These are phyloP conservation scores for Neonectria magnoliae DNA, from an alignment of 2,329 filamentous ascomycete species.

Conservation along the genomic window DNA sequence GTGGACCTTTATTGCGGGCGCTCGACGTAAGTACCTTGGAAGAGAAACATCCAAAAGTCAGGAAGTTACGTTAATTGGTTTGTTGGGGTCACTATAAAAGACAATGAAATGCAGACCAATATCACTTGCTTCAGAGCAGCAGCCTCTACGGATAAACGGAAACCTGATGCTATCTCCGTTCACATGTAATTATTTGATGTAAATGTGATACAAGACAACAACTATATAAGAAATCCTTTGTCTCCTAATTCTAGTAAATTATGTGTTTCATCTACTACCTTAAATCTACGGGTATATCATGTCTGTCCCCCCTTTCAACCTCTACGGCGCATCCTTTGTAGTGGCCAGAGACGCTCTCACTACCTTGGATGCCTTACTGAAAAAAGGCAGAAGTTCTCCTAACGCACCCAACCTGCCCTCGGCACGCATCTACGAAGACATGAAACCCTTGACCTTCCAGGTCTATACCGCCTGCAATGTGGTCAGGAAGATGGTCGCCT, in stretches of 20 bases:
- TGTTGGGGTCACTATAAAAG: neutral
- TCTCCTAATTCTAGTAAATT: neutral
- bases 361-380: neutral
- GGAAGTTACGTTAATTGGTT: neutral
- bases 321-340: neutral
- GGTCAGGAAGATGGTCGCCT: constrained; percentile 24
- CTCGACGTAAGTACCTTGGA: neutral
- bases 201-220: neutral
- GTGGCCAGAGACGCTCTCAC: neutral
- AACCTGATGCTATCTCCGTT: neutral
- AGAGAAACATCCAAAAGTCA: neutral
- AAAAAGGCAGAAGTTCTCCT: constrained; percentile 41
- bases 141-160: neutral
- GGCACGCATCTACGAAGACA: constrained; percentile 49
- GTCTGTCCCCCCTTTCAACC: neutral
- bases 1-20: neutral
- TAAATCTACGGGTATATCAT: neutral
- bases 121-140: neutral
- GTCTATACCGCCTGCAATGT: constrained; percentile 43
- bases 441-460: constrained; percentile 53
- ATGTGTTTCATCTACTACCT: neutral
- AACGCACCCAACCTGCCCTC: constrained; percentile 44
- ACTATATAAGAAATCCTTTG: neutral
- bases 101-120: neutral
- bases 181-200: neutral